Base-by-base conservation (phyloP, 2,329 filamentous ascomycete species). In the Fusarium redolens region DNA sequence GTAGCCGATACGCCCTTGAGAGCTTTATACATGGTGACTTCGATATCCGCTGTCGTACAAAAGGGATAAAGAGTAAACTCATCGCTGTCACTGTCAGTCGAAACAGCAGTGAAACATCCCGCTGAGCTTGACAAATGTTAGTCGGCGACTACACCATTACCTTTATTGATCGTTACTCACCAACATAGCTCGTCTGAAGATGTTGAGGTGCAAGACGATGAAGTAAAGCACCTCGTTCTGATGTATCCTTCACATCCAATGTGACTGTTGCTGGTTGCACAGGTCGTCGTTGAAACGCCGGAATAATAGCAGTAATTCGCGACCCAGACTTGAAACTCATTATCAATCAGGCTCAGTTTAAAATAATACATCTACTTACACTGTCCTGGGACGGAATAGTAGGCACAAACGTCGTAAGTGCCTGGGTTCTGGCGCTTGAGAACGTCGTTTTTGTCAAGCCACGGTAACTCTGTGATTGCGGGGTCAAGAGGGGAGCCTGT, bases 101-200 rank as follows among this genome's bases (percentile, higher is more conserved):
- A 31, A 31, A 33, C 20, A 5, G 20, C 28, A 33, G 52, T 56
- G 20, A 44, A 20, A 14, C 38, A 56, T 33, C 37, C 52, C 11
- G 38, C 15, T n/a, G 25, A 1, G n/a, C 38, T 56, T 7, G 11
- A 11, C 10, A 1, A 15, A 17, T 6, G 38, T 56, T 15, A 56
- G 38, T 5, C 5, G 30, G 7, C 6, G 2, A n/a, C 1, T 4
- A 15, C 8, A 18, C 20, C 4, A 17, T 5, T 5, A 17, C 5
- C 11, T 0, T 9, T 14, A 18, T 43, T 5, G n/a, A 4, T 1
- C 25, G 2, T 20, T 2, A 5, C 28, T 6, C n/a, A 44, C 52
- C 52, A 44, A 25, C 28, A 44, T 25, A 43, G 20, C n/a, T 56
- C 52, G 18, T 56, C 11, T 9, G 52, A 44, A 4, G 15, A 14